These are phyloP conservation scores for Pelargonium citronellum DNA, from an alignment of 441 rosid species.

Conservation along the genomic window DNA sequence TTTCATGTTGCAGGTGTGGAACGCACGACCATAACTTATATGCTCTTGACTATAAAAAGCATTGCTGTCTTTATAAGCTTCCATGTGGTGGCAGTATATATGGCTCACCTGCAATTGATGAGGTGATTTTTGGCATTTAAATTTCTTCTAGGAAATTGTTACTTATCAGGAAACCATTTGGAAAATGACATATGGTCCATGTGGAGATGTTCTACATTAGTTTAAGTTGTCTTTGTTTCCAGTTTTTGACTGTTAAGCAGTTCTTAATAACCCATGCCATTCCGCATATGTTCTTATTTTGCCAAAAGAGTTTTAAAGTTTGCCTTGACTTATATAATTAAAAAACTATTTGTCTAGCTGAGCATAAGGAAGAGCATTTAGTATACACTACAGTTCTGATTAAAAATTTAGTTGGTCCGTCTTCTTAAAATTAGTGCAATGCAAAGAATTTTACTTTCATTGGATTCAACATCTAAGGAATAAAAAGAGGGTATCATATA, in stretches of 20 bases:
- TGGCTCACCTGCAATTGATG: conserved; percentile 81
- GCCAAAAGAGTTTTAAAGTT: not conserved
- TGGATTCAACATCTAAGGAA: not conserved
- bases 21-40: conserved; percentile 82
- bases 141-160: not conserved
- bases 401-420: not conserved
- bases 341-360: not conserved
- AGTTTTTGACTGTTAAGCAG: not conserved
- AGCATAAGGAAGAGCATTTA: not conserved
- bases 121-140: conserved; percentile 43
- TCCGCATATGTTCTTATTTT: not conserved
- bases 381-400: not conserved
- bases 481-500: not conserved
- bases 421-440: not conserved
- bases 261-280: not conserved
- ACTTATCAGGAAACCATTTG: not conserved
- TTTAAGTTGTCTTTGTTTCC: not conserved
- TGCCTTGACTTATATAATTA: not conserved
- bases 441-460: not conserved
- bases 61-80: conserved; percentile 57
- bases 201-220: not conserved
- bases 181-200: not conserved
- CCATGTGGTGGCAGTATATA: conserved; percentile 84
- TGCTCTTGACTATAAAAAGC: conserved; percentile 74
- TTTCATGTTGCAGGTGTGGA: conserved; percentile 66